phyloP scores from a whole-genome alignment of 495 filamentous ascomycete species.

The Gamarada debralockiae region DNA sequence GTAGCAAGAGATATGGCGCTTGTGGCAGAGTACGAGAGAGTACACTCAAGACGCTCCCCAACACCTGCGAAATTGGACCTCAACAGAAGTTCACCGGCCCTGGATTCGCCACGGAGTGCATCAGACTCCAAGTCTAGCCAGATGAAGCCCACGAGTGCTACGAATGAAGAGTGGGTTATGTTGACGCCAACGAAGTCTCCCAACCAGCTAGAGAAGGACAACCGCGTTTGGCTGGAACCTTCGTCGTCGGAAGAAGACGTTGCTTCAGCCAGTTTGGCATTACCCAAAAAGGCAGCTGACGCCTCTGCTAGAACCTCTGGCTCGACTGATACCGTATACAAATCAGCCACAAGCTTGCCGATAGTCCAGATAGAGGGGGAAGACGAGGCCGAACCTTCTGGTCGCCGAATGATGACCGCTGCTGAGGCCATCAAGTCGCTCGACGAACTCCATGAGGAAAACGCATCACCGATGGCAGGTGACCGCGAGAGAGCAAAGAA shows the following conservation, averaged over 20 bases:
- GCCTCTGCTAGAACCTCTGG: slow-evolving; percentile 33
- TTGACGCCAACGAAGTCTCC: slow-evolving; percentile 13
- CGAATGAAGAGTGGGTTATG: slow-evolving; percentile 21
- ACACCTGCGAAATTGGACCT: slow-evolving; percentile 10
- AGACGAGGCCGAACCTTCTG: slow-evolving; percentile 19
- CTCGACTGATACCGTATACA: slow-evolving; percentile 28
- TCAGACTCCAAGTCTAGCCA: slow-evolving; percentile 9
- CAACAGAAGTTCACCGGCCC: background rate
- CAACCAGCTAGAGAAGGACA: slow-evolving; percentile 4
- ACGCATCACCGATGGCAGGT: slow-evolving; percentile 7
- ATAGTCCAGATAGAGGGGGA: slow-evolving; percentile 41
- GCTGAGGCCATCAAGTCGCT: slow-evolving; percentile 33
- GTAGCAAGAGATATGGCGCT: slow-evolving; percentile 21
- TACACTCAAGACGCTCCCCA: slow-evolving; percentile 13
- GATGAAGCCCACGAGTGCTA: background rate
- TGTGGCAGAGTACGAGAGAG: slow-evolving; percentile 16
- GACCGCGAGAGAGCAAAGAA: slow-evolving; percentile 70
- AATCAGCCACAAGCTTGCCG: slow-evolving; percentile 45
- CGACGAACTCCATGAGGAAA: slow-evolving; percentile 41
- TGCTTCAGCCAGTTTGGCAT: slow-evolving; percentile 30
- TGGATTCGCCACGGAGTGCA: slow-evolving; percentile 6
- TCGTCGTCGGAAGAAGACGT: slow-evolving; percentile 37
- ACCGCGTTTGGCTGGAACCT: slow-evolving; percentile 22
- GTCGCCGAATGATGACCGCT: slow-evolving; percentile 16
- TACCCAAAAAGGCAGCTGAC: slow-evolving; percentile 37